A percentile compares a stretch with the other conserved stretches of the same genome.
Evolutionary conservation across 352 stramenopile species (phyloP).

Genomic region (Elongisporangium senticosum): DNA sequence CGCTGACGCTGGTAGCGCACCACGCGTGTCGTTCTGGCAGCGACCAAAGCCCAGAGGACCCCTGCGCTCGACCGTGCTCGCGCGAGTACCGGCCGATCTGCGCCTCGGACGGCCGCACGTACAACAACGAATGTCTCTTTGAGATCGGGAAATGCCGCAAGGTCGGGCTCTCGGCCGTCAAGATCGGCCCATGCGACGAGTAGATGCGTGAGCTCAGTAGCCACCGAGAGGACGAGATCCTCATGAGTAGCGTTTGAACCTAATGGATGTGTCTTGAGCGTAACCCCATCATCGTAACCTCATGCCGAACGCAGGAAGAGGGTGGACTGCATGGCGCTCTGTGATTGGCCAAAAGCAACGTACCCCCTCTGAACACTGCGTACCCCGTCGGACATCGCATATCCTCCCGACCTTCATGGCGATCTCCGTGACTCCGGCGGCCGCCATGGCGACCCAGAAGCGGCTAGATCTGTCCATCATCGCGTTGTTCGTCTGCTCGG

Average conservation of each 20-base stretch:
- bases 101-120: constrained; percentile 10
- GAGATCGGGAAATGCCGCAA: not conserved
- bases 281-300: not conserved
- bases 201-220: not conserved
- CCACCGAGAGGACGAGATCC: not conserved
- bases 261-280: not conserved
- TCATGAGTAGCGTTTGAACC: not conserved
- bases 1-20: not conserved
- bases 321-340: not conserved
- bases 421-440: not conserved
- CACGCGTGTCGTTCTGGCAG: not conserved
- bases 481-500: constrained; percentile 41
- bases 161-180: not conserved
- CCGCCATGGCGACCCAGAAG: constrained; percentile 4
- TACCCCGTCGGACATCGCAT: not conserved
- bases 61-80: not conserved
- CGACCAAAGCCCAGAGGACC: not conserved
- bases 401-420: not conserved
- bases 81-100: constrained; percentile 10
- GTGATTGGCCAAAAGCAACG: not conserved
- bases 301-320: not conserved
- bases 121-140: constrained; percentile 8
- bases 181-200: not conserved
- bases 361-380: not conserved
- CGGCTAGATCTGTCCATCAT: constrained; percentile 35